A percentile compares a stretch with the other conserved stretches of the same genome.
These are phyloP conservation scores for Aspergillus olivimuriae DNA, from an alignment of 495 filamentous ascomycete species.

Conservation along the genomic window DNA sequence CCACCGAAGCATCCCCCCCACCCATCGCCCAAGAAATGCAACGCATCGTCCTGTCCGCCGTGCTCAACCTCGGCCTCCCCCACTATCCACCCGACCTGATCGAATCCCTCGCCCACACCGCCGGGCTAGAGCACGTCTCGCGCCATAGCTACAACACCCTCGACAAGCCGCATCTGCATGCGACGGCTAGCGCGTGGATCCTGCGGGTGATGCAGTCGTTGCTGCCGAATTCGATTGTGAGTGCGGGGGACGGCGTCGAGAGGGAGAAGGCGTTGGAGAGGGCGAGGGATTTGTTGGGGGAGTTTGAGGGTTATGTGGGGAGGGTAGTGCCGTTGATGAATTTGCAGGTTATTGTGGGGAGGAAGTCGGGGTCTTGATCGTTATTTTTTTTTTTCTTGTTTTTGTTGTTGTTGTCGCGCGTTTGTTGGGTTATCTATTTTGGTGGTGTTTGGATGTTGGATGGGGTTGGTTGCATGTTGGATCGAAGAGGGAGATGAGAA, in stretches of 20 bases:
- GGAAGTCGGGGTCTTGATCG: neutral
- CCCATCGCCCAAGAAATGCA: constrained; percentile 9
- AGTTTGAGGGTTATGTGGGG: constrained; percentile 12
- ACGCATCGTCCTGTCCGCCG: constrained; percentile 7
- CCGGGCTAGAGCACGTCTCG: constrained; percentile 7
- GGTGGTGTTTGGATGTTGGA: too few species aligned
- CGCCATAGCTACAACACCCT: constrained; percentile 10
- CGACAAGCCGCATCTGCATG: constrained; percentile 10
- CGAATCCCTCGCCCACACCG: constrained; percentile 4
- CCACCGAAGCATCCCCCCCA: constrained; percentile 9
- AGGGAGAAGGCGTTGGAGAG: constrained; percentile 9
- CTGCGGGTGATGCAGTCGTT: constrained; percentile 12
- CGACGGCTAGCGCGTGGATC: constrained; percentile 11
- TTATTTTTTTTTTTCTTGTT: neutral
- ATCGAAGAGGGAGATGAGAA: too few species aligned
- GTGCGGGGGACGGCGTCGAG: constrained; percentile 10
- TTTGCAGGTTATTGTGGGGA: constrained; percentile 16
- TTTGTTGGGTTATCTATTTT: too few species aligned
- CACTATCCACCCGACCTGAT: constrained; percentile 11
- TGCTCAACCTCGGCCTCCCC: constrained; percentile 12
- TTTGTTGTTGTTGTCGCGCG: neutral
- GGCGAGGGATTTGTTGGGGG: constrained; percentile 15
- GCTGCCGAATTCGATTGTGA: constrained; percentile 12
- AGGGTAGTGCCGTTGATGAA: constrained; percentile 14
- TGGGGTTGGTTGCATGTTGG: too few species aligned